Conservation (phyloP, 805 yeast genomes). For the Wickerhamomyces queroliae region DNA sequence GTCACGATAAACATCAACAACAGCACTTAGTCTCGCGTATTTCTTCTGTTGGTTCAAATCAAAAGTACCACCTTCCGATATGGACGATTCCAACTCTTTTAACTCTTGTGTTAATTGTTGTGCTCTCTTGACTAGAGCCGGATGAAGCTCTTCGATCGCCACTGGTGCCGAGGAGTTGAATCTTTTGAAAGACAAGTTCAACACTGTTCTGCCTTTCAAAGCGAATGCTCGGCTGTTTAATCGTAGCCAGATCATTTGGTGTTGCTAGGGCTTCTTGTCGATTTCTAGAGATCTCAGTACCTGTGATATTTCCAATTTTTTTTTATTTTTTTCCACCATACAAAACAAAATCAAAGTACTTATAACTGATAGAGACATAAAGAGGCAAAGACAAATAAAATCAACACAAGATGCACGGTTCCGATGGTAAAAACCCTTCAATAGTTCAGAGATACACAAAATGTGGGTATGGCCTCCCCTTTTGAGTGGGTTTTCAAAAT, state of each 20-base stretch:
- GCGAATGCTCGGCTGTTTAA: not conserved
- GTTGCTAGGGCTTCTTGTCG: too few relatives aligned
- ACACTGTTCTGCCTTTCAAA: not conserved
- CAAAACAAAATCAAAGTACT: too few relatives aligned
- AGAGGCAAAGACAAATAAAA: not conserved
- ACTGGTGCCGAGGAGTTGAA: conserved; percentile 7
- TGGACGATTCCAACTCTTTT: conserved; percentile 29
- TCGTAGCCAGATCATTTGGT: not conserved
- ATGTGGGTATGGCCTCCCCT: not conserved
- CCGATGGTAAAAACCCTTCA: not conserved
- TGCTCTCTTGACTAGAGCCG: conserved; percentile 45
- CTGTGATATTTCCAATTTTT: too few relatives aligned
- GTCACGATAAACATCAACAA: conserved; percentile 35
- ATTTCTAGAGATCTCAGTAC: too few relatives aligned
- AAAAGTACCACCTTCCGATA: conserved; percentile 38
- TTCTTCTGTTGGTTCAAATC: conserved; percentile 43
- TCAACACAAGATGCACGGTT: not conserved
- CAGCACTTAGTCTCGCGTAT: conserved; percentile 37
- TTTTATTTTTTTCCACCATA: too few relatives aligned
- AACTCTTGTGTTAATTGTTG: conserved; percentile 35
- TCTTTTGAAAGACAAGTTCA: conserved; percentile 2
- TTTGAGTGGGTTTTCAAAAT: not conserved
- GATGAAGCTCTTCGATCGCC: conserved; percentile 35
- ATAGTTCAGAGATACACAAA: conserved; percentile 3
- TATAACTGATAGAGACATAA: too few relatives aligned